Base-by-base conservation (phyloP, 73 alveolate genomes). In the Durusdinium trenchii region DNA sequence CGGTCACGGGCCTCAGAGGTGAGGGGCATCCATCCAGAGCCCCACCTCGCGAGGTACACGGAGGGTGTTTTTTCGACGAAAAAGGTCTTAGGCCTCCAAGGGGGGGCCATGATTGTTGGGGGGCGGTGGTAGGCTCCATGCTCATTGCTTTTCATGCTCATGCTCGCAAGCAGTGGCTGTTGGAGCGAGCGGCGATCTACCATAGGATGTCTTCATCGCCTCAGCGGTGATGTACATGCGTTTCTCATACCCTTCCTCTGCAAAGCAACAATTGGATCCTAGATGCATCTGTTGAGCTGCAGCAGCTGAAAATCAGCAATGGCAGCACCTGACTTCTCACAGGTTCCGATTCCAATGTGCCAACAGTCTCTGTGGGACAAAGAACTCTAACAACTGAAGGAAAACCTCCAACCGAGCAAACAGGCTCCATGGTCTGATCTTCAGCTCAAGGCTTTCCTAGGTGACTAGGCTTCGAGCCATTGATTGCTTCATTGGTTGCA, bases 241-340 rank as follows among this genome's bases (percentile, higher is more conserved):
- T n/a, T n/a, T n/a, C n/a, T n/a, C n/a, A n/a, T n/a, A n/a, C n/a
- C n/a, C n/a, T n/a, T n/a, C n/a, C n/a, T n/a, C n/a, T n/a, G n/a
- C n/a, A n/a, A n/a, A n/a, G n/a, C n/a, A n/a, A n/a, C 73, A 57
- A 16, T 57, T 23, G 23, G 52, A 73, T 78, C 89, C 89, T 2
- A 78, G 89, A 16, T 62, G 26, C 89, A 46, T 78, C 46, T 14
- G 14, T 7, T 30, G 30, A 36, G 89, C 89, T 78, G 62, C 89
- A 78, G 4, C 43, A 3, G 62, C 89, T 78, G 89, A 57, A 78
- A 46, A 78, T 43, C 64, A 78, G 89, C 89, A 23, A 28, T 45
- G 23, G 87, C 89, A 78, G 64, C 89, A 78, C 89, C 89, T 78
- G 14, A n/a, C n/a, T n/a, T n/a, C n/a, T n/a, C n/a, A n/a, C n/a